Evolutionary conservation across 345 rosid genomes (phyloP).

Genomic region (Rhizophora apiculata): DNA sequence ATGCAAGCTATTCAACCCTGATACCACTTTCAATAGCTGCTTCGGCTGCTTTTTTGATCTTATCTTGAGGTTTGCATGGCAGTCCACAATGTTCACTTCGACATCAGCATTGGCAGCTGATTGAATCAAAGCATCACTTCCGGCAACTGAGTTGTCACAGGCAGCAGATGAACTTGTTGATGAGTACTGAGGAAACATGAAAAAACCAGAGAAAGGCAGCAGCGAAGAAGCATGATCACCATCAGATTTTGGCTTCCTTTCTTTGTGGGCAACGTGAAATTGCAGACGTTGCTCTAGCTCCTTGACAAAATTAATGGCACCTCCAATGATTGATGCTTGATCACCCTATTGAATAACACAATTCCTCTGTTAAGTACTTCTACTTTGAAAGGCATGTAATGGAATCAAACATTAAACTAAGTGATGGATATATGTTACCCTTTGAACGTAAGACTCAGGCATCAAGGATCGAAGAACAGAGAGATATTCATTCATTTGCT

Average conservation of each 20-base stretch:
- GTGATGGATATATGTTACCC: conserved; percentile 40
- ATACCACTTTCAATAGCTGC: conserved; percentile 63
- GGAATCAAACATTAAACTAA: neutral
- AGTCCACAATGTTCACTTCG: conserved; percentile 81
- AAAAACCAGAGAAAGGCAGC: conserved; percentile 53
- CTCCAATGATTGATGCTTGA: conserved; percentile 52
- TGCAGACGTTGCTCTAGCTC: conserved; percentile 42
- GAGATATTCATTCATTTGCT: conserved; percentile 90
- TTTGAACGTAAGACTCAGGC: conserved; percentile 82
- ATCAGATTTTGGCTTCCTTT: conserved; percentile 26
- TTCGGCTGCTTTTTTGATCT: conserved; percentile 63
- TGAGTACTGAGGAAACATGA: conserved; percentile 64
- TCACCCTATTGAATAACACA: conserved; percentile 30
- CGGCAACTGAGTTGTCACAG: conserved; percentile 15
- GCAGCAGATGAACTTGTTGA: conserved; percentile 28
- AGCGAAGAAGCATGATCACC: conserved; percentile 18
- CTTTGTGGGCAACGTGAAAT: conserved; percentile 27
- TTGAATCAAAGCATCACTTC: conserved; percentile 19
- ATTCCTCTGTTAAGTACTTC: neutral
- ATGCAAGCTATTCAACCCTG: conserved; percentile 60
- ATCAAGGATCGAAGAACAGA: conserved; percentile 70
- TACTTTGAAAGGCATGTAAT: neutral
- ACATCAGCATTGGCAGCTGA: conserved; percentile 49
- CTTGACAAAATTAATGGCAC: conserved; percentile 51
- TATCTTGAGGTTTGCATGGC: conserved; percentile 77